Base-by-base conservation (phyloP, 192 early-diverging fungal species). In the Kappamyces sp. region DNA sequence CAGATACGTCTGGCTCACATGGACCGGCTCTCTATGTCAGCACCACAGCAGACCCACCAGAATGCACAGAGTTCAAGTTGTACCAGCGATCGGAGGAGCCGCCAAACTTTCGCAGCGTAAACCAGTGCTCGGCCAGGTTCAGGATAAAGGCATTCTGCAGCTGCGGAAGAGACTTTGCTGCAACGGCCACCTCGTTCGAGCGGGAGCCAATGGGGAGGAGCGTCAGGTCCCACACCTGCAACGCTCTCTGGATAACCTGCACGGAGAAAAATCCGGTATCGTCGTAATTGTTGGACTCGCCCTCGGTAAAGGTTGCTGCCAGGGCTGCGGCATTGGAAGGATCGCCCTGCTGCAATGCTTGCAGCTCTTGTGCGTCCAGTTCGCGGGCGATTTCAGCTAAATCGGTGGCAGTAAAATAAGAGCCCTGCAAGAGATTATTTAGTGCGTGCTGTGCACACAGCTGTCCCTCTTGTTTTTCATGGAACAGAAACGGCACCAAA, bases 401-500 rank as follows among this genome's bases (percentile, higher is more conserved):
- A 68, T 91, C 88, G 5, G 88, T 80, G 3, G 88, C 83, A 2
- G 86, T 84, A 52, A 88, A 90, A 55, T 87, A 88, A 5, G 71
- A 55, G 29, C 85, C 85, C 68, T 74, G 74, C 9, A 89, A 70
- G 8, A 89, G 69, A n/a, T 83, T 74, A 62, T 91, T 91, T 49
- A 91, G 57, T 33, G 86, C 85, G 72, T 91, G 87, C 42, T 91
- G 88, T 0, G 87, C 87, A 57, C 88, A 91, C 41, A 90, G 70
- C 52, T 84, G 76, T 32, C 87, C 88, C 64, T 88, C 84, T 85
- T 90, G 87, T 76, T 84, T 43, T 43, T 43, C 42, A 43, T 22
- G 22, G 22, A 22, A 22, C 22, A 22, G 22, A 22, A 22, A 22
- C 22, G 22, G 22, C 22, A 22, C 22, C 22, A 22, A 22, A 22